phyloP scores from a whole-genome alignment of 2,329 filamentous ascomycete genomes.

The Cladosporium sp. region DNA sequence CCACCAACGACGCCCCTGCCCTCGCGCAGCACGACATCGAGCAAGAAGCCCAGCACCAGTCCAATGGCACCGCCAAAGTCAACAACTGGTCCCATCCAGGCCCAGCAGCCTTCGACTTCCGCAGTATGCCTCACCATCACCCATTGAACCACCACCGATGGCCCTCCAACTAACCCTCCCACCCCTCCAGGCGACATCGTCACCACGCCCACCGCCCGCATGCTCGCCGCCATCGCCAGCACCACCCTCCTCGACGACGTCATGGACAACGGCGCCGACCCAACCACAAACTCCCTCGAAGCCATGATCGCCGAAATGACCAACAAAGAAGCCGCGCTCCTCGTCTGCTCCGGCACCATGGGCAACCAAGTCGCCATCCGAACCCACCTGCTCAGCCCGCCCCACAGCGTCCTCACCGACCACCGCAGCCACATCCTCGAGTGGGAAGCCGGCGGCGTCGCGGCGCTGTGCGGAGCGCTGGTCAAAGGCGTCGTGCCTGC shows the following conservation, averaged over 20 bases:
- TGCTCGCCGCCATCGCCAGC: constrained; percentile 76
- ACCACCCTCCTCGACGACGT: constrained; percentile 83
- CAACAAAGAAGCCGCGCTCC: constrained; percentile 72
- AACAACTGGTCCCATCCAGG: constrained; percentile 46
- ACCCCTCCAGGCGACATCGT: constrained; percentile 55
- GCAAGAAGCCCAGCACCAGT: constrained; percentile 28
- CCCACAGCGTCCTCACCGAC: constrained; percentile 78
- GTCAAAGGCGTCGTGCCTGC: constrained; percentile 65
- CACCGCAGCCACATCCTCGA: constrained; percentile 74
- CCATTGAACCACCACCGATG: neutral
- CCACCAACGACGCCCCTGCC: constrained; percentile 22
- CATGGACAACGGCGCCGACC: constrained; percentile 72
- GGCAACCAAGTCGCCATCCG: constrained; percentile 85
- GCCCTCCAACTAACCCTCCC: neutral
- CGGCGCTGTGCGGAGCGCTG: constrained; percentile 69
- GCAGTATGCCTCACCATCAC: constrained; percentile 39
- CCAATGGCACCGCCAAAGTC: constrained; percentile 28
- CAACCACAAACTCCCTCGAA: constrained; percentile 75
- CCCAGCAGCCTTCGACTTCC: constrained; percentile 58
- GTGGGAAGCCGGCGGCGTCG: constrained; percentile 69
- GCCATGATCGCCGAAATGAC: constrained; percentile 70
- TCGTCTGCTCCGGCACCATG: constrained; percentile 91
- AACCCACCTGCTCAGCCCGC: constrained; percentile 74
- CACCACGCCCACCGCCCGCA: constrained; percentile 75
- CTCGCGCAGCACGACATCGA: constrained; percentile 21